phyloP scores from a whole-genome alignment of 768 basidiomycete species.

The Steccherinum ochraceum region DNA sequence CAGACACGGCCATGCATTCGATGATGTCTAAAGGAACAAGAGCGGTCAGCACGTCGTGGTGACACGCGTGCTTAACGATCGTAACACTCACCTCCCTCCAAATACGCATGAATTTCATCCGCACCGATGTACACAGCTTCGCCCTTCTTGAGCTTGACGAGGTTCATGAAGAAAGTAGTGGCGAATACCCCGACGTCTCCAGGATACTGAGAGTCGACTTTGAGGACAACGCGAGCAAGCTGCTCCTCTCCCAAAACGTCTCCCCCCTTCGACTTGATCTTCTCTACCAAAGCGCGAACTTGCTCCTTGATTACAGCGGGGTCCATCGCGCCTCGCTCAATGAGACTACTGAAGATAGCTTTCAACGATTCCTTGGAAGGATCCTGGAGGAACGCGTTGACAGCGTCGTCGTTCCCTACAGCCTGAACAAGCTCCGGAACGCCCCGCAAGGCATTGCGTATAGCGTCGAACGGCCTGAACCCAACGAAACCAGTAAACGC shows the following conservation, averaged over 20 bases:
- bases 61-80: too few relatives aligned
- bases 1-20: slow-evolving; percentile 53
- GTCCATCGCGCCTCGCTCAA: slow-evolving; percentile 29
- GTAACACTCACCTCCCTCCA: slow-evolving; percentile 40
- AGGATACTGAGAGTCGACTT: slow-evolving; percentile 43
- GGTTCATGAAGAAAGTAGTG: slow-evolving; percentile 44
- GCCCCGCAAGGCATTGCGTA: slow-evolving; percentile 32
- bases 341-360: slow-evolving; percentile 35
- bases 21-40: slow-evolving; percentile 40
- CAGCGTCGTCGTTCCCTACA: slow-evolving; percentile 28
- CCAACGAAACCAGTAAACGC: slow-evolving; percentile 41
- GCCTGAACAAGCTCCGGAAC: slow-evolving; percentile 39
- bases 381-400: slow-evolving; percentile 24
- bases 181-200: slow-evolving; percentile 51
- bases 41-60: not conserved
- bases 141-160: slow-evolving; percentile 42
- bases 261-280: slow-evolving; percentile 7
- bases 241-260: slow-evolving; percentile 8
- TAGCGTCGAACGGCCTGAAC: slow-evolving; percentile 42
- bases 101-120: slow-evolving; percentile 53
- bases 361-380: slow-evolving; percentile 29
- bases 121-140: slow-evolving; percentile 49
- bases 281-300: slow-evolving; percentile 28
- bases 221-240: slow-evolving; percentile 20
- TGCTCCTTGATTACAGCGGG: slow-evolving; percentile 21